phyloP scores from a whole-genome alignment of 129 eudicot genomes.

The Artemisia argyi region DNA sequence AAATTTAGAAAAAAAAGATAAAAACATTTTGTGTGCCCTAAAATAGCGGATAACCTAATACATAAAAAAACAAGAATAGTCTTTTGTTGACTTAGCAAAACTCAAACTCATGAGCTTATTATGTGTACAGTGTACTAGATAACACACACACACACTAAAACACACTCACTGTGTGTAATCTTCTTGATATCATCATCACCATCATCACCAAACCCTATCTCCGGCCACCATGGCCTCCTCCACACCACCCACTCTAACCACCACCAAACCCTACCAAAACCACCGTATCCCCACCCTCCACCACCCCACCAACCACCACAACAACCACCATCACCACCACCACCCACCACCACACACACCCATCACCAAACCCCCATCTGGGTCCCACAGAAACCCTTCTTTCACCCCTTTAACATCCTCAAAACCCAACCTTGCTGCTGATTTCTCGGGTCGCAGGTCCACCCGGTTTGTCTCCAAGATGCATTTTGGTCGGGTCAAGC shows the following conservation, averaged over 20 bases:
- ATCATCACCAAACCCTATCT: too few relatives aligned
- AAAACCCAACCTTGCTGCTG: conserved; percentile 62
- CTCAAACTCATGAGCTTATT: too few relatives aligned
- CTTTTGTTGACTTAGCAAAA: too few relatives aligned
- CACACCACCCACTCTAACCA: conserved; percentile 76
- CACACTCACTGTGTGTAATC: too few relatives aligned
- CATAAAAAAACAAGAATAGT: too few relatives aligned
- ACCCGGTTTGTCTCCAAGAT: conserved; percentile 87
- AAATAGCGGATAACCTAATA: too few relatives aligned
- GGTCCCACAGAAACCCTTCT: conserved; percentile 31
- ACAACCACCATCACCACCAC: conserved; percentile 31
- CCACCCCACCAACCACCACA: conserved; percentile 25
- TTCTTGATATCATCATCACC: too few relatives aligned
- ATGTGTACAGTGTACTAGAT: too few relatives aligned
- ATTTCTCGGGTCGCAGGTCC: conserved; percentile 79
- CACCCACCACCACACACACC: conserved; percentile 33
- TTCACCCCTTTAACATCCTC: conserved; percentile 32
- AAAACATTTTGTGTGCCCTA: too few relatives aligned
- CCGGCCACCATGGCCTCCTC: conserved; percentile 69
- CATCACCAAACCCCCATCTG: conserved; percentile 30
- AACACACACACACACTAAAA: too few relatives aligned
- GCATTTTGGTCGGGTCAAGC: conserved; percentile 84
- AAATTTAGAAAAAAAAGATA: too few relatives aligned
- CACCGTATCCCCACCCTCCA: conserved; percentile 48
- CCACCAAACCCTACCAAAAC: conserved; percentile 75